These are phyloP conservation scores for Trichophyton verrucosum DNA, from an alignment of 2,329 filamentous ascomycete species.

Conservation along the genomic window DNA sequence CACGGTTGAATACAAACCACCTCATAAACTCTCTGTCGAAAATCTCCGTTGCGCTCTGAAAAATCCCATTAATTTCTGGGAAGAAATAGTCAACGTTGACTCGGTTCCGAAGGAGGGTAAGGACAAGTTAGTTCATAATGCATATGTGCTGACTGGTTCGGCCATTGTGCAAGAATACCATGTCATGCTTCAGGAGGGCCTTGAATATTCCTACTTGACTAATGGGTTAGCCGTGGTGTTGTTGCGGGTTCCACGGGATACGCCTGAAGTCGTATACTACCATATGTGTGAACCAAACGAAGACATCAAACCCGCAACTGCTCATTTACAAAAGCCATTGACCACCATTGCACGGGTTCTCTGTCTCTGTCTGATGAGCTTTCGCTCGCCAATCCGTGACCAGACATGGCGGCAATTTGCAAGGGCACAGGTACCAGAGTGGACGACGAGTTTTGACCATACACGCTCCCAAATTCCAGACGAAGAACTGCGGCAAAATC, in stretches of 20 bases:
- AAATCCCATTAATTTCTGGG: conserved; percentile 1
- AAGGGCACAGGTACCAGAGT: conserved; percentile 13
- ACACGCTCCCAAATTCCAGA: conserved; percentile 15
- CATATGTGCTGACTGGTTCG: conserved; percentile 14
- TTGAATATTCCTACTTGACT: conserved; percentile 20
- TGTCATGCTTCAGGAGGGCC: conserved; percentile 21
- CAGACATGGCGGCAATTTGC: conserved; percentile 17
- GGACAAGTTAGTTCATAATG: conserved; percentile 18
- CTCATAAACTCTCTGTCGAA: conserved; percentile 13
- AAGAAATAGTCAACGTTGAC: conserved; percentile 1
- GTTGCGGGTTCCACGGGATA: conserved; percentile 15
- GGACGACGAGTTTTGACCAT: conserved; percentile 16
- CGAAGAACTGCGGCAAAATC: conserved; percentile 14
- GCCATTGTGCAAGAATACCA: conserved; percentile 20
- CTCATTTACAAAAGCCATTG: conserved; percentile 8
- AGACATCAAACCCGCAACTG: conserved; percentile 11
- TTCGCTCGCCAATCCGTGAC: conserved; percentile 11
- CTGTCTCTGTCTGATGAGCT: conserved; percentile 19
- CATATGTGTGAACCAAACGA: conserved; percentile 18
- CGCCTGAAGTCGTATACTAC: conserved; percentile 19
- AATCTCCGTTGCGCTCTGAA: not conserved
- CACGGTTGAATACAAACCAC: conserved; percentile 17
- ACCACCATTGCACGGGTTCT: conserved; percentile 17
- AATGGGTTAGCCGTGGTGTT: conserved; percentile 16
- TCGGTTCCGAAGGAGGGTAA: conserved; percentile 8